phyloP scores from a whole-genome alignment of 2,329 filamentous ascomycete genomes.

The Nigrospora oryzae region DNA sequence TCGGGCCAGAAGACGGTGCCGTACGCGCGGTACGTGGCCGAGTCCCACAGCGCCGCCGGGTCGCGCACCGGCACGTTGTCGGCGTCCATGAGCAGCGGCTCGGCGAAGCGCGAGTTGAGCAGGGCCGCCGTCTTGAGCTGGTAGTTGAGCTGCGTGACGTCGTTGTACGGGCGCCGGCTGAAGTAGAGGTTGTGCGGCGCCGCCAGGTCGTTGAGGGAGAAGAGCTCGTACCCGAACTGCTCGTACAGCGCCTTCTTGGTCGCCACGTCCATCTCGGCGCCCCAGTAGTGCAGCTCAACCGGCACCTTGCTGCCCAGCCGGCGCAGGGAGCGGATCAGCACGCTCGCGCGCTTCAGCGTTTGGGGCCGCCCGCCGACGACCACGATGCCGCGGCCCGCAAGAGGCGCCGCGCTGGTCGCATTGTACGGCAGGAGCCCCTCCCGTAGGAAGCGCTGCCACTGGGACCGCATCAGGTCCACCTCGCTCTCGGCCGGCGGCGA shows the following conservation, averaged over 20 bases:
- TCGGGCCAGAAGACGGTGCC: conserved; percentile 27
- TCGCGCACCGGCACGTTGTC: conserved; percentile 24
- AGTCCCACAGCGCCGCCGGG: conserved; percentile 18
- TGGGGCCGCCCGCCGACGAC: conserved; percentile 18
- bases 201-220: conserved; percentile 19
- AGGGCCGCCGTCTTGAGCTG: conserved; percentile 24
- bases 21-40: conserved; percentile 13
- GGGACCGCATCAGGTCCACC: not conserved
- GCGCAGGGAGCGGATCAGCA: conserved; percentile 10
- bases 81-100: conserved; percentile 23
- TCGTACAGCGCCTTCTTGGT: conserved; percentile 6
- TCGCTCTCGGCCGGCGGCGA: not conserved
- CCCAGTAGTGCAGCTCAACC: conserved; percentile 21
- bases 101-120: conserved; percentile 24
- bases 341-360: conserved; percentile 10
- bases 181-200: conserved; percentile 15
- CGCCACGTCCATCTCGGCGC: conserved; percentile 13
- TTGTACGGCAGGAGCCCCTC: not conserved
- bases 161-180: conserved; percentile 22
- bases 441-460: not conserved
- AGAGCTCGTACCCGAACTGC: conserved; percentile 8
- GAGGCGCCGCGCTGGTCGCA: conserved; percentile 1
- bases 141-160: conserved; percentile 16
- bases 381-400: conserved; percentile 19
- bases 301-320: conserved; percentile 12